Conservation (phyloP, 352 stramenopile genomes). For the Globisporangium echinulatum region DNA sequence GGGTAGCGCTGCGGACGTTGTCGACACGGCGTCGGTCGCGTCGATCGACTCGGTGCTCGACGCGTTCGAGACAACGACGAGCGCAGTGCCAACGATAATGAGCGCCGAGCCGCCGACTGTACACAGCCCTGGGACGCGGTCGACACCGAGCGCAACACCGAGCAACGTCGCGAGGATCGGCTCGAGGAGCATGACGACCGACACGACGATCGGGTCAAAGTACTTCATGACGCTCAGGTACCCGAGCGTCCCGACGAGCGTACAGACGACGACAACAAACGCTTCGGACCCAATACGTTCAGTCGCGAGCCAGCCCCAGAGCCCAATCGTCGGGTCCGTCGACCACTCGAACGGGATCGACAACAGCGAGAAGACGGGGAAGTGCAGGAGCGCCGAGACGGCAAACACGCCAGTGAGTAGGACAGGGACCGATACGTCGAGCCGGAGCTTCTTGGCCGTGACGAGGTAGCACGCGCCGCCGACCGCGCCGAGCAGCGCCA, state of each 20-base stretch:
- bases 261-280: constrained; percentile 85
- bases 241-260: constrained; percentile 83
- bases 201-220: constrained; percentile 88
- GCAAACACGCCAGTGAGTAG: constrained; percentile 46
- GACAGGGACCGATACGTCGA: constrained; percentile 50
- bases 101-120: constrained; percentile 71
- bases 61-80: constrained; percentile 72
- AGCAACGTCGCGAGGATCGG: constrained; percentile 79
- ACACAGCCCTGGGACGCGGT: constrained; percentile 54
- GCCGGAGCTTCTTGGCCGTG: constrained; percentile 65
- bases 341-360: constrained; percentile 25
- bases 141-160: constrained; percentile 66
- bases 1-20: constrained; percentile 33
- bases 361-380: constrained; percentile 6
- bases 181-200: constrained; percentile 84
- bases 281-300: constrained; percentile 59
- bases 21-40: constrained; percentile 67
- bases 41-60: constrained; percentile 79
- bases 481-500: constrained; percentile 60
- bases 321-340: constrained; percentile 46
- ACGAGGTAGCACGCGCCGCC: constrained; percentile 76
- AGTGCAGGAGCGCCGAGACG: constrained; percentile 7
- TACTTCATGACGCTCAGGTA: constrained; percentile 92
- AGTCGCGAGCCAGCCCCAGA: constrained; percentile 82
- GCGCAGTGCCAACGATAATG: constrained; percentile 70